Percentiles rank a stretch among this genome's conserved stretches.
These are phyloP conservation scores for Syzygium grande DNA, from an alignment of 345 rosid species.

Conservation along the genomic window DNA sequence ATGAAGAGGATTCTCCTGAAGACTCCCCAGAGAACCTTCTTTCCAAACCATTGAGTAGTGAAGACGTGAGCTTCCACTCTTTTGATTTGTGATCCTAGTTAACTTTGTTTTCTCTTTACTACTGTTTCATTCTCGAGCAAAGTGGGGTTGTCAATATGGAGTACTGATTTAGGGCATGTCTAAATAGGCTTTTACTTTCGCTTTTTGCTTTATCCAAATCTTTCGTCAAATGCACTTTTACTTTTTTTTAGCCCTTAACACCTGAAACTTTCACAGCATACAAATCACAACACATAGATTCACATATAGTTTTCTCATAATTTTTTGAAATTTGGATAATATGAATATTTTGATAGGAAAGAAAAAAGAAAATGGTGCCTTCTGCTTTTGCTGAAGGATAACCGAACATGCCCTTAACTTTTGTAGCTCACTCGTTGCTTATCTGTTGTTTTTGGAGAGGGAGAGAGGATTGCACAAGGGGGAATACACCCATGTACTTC, in stretches of 20 bases:
- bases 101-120: not conserved
- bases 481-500: not conserved
- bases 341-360: not conserved
- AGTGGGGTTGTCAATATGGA: not conserved
- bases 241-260: not conserved
- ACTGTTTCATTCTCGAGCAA: not conserved
- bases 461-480: not conserved
- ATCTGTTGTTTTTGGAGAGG: not conserved
- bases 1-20: constrained; percentile 20
- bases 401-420: not conserved
- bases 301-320: not conserved
- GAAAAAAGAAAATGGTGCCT: not conserved
- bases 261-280: not conserved
- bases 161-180: not conserved
- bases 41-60: constrained; percentile 40
- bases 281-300: not conserved
- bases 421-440: not conserved
- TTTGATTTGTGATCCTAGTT: not conserved
- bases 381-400: not conserved
- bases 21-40: constrained; percentile 31
- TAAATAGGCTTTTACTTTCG: not conserved
- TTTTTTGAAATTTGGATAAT: not conserved
- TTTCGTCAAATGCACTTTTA: not conserved
- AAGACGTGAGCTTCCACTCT: constrained; percentile 34
- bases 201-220: not conserved